Evolutionary conservation across 208 protist species (phyloP), one percentile per base, ranked within the genome.

Genomic region (Leishmania lainsoni): DNA sequence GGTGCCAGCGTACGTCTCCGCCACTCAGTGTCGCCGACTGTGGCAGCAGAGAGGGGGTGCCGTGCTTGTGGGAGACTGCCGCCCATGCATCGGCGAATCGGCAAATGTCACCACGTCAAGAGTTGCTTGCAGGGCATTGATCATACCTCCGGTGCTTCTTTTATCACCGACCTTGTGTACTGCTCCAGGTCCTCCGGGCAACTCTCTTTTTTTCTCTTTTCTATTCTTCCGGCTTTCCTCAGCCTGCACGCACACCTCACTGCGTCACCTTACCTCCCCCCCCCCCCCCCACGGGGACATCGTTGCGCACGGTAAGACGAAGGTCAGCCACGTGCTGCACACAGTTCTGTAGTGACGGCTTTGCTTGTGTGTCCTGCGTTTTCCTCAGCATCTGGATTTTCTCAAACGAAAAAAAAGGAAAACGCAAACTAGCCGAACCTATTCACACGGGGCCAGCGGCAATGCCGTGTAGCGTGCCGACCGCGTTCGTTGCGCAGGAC

Each of bases 401-500:
- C 39, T 68, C 9, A 39, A 66, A 5, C 29, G 12, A 42, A 22
- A 63, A 63, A 63, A 63, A 16, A n/a, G 16, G 0, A 63, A 32
- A 63, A 14, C 22, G n/a, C 10, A 61, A 29, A 22, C n/a, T 49
- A 45, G n/a, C 65, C 32, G 42, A 72, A n/a, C 22, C 10, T 26
- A 72, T 16, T 17, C 22, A 51, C 39, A 14, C 20, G 16, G 49
- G 17, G 8, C 8, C 10, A 26, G 45, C 9, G 69, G 45, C 69
- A 8, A 81, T 73, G 78, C 56, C 72, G 75, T 76, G 70, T 56
- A 73, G 29, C 26, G 12, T 48, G 5, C 69, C 75, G 29, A 32
- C 45, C 26, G 9, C 75, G 75, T 66, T 54, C 32, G 65, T 56
- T 29, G 77, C 42, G 52, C 66, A 80, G 74, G 90, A 91, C 51